These are phyloP conservation scores for Phialocephala sp. DNA, from an alignment of 2,329 filamentous ascomycete species.

Conservation along the genomic window DNA sequence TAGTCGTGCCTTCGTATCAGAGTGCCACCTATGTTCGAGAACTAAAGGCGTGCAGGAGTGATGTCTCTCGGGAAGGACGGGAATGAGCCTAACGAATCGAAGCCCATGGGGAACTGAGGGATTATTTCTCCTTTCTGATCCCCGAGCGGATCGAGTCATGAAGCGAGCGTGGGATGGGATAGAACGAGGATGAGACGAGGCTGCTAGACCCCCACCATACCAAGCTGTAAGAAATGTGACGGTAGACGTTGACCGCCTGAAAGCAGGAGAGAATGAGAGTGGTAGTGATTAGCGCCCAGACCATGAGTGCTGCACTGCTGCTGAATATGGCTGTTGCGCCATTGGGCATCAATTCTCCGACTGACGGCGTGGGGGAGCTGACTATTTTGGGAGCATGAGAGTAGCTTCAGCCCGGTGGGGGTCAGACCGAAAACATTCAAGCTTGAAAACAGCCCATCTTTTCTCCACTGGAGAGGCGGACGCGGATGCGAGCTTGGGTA, in stretches of 20 bases:
- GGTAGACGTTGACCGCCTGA: background rate
- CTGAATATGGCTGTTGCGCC: background rate
- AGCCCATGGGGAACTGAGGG: background rate
- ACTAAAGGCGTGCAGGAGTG: background rate
- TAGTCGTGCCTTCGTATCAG: background rate
- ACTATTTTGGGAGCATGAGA: too few relatives aligned
- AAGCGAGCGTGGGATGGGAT: background rate
- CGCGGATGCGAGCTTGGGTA: background rate
- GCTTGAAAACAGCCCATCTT: too few relatives aligned
- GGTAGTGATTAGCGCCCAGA: background rate
- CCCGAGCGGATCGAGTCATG: background rate
- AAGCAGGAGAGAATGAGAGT: background rate
- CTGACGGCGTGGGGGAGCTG: background rate
- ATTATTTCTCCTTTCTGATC: background rate
- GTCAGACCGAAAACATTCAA: too few relatives aligned
- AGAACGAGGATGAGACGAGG: too few relatives aligned
- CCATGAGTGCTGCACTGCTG: background rate
- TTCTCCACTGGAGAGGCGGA: background rate
- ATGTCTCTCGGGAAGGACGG: background rate
- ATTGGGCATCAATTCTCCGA: conserved; percentile 1
- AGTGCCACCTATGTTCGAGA: background rate
- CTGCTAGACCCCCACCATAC: too few relatives aligned
- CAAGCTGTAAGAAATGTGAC: background rate
- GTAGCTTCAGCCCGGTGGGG: background rate
- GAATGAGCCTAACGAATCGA: background rate